Percentiles rank a stretch among this genome's conserved stretches.
phyloP scores from a whole-genome alignment of 2,329 filamentous ascomycete species.

The Mycosphaerella sp. region DNA sequence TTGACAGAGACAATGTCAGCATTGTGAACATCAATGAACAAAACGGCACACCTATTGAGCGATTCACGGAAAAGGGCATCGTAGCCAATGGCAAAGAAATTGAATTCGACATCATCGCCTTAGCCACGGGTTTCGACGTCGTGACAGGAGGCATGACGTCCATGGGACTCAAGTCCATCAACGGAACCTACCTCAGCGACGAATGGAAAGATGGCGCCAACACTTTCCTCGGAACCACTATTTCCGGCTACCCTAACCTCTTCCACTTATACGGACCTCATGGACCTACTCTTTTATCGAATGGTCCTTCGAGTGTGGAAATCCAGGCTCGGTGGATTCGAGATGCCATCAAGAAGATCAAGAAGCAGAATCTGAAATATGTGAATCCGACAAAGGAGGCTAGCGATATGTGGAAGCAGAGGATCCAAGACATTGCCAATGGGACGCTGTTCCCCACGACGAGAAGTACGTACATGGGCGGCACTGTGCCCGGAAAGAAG shows the following conservation, averaged over 20 bases:
- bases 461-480: constrained; percentile 28
- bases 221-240: constrained; percentile 41
- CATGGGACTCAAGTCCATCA: constrained; percentile 39
- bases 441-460: constrained; percentile 27
- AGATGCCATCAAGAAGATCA: constrained; percentile 26
- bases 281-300: constrained; percentile 40
- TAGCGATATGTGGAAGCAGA: constrained; percentile 27
- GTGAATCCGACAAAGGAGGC: constrained; percentile 29
- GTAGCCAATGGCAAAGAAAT: constrained; percentile 38
- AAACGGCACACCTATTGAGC: constrained; percentile 36
- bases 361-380: constrained; percentile 24
- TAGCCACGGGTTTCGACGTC: constrained; percentile 35
- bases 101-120: constrained; percentile 44
- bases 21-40: constrained; percentile 39
- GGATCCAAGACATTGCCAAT: constrained; percentile 28
- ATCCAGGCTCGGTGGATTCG: constrained; percentile 39
- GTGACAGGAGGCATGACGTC: constrained; percentile 45
- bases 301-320: constrained; percentile 41
- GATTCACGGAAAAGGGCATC: constrained; percentile 42
- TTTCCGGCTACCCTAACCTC: constrained; percentile 27
- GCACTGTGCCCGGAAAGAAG: constrained; percentile 25
- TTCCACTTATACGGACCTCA: constrained; percentile 41
- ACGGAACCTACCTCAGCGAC: constrained; percentile 31
- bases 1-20: constrained; percentile 40
- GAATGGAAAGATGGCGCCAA: constrained; percentile 42